These are phyloP conservation scores for Geotrichum aggregatum DNA, from an alignment of 1,139 yeast species.

Conservation along the genomic window DNA sequence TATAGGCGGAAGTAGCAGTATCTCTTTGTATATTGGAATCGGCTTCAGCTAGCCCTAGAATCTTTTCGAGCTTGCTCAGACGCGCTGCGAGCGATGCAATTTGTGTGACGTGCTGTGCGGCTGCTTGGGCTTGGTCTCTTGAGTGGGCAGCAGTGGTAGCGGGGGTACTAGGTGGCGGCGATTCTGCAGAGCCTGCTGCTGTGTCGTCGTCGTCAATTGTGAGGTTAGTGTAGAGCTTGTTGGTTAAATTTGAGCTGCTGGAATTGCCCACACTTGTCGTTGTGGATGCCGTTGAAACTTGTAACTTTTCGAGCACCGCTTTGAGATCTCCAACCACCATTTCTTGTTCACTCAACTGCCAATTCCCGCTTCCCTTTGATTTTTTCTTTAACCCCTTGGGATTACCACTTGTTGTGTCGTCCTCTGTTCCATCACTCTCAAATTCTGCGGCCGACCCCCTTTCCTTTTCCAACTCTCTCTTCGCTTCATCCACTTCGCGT, in stretches of 20 bases:
- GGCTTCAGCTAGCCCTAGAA: slow-evolving; percentile 12
- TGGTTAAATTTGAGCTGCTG: background rate
- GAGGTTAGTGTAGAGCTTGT: background rate
- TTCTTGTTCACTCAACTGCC: background rate
- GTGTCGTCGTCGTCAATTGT: background rate
- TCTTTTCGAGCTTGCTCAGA: slow-evolving; percentile 10
- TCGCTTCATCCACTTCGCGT: slow-evolving; percentile 15
- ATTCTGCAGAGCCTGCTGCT: too few relatives aligned
- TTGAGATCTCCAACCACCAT: slow-evolving; percentile 7
- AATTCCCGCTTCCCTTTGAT: background rate
- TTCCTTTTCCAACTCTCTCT: slow-evolving; percentile 7
- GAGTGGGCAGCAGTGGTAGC: too few relatives aligned
- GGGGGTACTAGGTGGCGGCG: too few relatives aligned
- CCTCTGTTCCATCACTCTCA: too few relatives aligned
- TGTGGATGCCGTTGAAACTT: slow-evolving; percentile 1
- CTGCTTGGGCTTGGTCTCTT: too few relatives aligned
- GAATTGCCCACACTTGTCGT: background rate
- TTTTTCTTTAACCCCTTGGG: background rate
- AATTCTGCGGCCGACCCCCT: background rate
- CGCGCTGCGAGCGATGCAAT: slow-evolving; percentile 12
- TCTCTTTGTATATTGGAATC: slow-evolving; percentile 5
- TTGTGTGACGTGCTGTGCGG: too few relatives aligned
- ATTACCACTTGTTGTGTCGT: too few relatives aligned
- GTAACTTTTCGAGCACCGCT: slow-evolving; percentile 2
- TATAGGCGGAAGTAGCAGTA: too few relatives aligned